Conservation (phyloP, 2,329 filamentous ascomycete species). For the Trichoderma breve region DNA sequence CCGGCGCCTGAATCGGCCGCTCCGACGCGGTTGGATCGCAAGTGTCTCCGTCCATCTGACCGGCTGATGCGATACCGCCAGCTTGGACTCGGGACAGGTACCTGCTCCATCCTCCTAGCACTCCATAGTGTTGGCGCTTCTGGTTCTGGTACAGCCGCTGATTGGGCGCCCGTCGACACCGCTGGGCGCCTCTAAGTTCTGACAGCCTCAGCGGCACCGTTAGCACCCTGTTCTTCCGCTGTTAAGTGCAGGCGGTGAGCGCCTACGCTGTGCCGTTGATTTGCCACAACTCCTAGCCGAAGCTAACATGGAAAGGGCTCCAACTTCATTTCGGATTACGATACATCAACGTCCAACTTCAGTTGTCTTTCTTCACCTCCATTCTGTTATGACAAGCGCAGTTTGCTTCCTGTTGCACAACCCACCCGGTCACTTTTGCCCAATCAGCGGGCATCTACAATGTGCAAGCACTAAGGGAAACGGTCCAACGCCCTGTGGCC, state of each 20-base stretch:
- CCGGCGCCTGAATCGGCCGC: background rate
- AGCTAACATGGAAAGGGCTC: background rate
- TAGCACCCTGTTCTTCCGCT: background rate
- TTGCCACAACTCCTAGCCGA: background rate
- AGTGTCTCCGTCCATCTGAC: background rate
- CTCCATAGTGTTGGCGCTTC: background rate
- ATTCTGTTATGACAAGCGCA: background rate
- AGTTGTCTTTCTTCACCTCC: background rate
- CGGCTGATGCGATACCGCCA: conserved; percentile 1
- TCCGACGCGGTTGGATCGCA: background rate
- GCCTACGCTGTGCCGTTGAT: background rate
- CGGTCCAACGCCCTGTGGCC: background rate
- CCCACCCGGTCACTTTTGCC: background rate
- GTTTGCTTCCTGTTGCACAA: background rate
- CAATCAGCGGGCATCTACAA: background rate
- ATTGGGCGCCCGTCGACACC: background rate
- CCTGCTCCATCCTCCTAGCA: background rate
- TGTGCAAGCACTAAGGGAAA: background rate
- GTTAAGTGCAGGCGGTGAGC: background rate
- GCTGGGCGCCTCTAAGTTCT: background rate
- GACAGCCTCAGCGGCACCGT: background rate
- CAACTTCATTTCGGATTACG: background rate
- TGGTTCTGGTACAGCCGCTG: background rate
- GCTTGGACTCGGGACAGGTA: conserved; percentile 6
- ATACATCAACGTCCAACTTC: background rate